phyloP scores from a whole-genome alignment of 371 early-diverging fungal species.

The Rhizopus microsporus region DNA sequence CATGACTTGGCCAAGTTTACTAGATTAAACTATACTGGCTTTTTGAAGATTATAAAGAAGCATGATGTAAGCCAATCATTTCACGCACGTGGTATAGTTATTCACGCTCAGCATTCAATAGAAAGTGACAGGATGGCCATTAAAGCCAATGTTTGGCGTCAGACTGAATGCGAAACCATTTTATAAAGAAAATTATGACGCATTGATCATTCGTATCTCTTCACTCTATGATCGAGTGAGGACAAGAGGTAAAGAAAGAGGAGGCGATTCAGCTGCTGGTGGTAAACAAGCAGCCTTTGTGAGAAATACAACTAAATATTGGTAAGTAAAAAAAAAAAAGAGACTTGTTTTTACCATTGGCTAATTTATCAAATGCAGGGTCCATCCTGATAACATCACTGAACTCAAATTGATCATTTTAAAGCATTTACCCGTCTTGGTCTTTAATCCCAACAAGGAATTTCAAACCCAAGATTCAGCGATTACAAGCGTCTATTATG shows the following conservation, averaged over 20 bases:
- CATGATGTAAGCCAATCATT: conserved; percentile 80
- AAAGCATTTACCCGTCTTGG: conserved; percentile 95
- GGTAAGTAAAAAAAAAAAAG: conserved; percentile 61
- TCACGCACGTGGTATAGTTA: conserved; percentile 22
- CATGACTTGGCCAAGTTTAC: conserved; percentile 94
- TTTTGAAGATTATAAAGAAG: conserved; percentile 97
- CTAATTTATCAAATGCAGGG: conserved; percentile 52
- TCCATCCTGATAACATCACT: conserved; percentile 98
- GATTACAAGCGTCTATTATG: conserved; percentile 98
- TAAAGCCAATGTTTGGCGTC: conserved; percentile 89
- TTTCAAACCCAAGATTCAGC: conserved; percentile 81
- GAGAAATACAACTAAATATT: conserved; percentile 95
- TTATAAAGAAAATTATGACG: conserved; percentile 91
- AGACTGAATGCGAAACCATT: conserved; percentile 88
- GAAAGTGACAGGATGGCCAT: conserved; percentile 86
- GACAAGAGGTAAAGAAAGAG: conserved; percentile 74
- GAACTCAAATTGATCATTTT: conserved; percentile 94
- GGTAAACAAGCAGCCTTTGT: conserved; percentile 73
- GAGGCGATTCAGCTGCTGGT: conserved; percentile 55
- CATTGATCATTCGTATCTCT: conserved; percentile 87
- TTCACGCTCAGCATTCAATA: conserved; percentile 8
- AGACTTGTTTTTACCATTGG: conserved; percentile 44
- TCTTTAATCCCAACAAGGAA: conserved; percentile 87
- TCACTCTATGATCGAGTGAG: conserved; percentile 89
- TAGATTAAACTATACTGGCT: conserved; percentile 95